Percentiles rank a stretch among this genome's conserved stretches.
phyloP scores from a whole-genome alignment of 2,329 filamentous ascomycete species.

The Drechslerella dactyloides region DNA sequence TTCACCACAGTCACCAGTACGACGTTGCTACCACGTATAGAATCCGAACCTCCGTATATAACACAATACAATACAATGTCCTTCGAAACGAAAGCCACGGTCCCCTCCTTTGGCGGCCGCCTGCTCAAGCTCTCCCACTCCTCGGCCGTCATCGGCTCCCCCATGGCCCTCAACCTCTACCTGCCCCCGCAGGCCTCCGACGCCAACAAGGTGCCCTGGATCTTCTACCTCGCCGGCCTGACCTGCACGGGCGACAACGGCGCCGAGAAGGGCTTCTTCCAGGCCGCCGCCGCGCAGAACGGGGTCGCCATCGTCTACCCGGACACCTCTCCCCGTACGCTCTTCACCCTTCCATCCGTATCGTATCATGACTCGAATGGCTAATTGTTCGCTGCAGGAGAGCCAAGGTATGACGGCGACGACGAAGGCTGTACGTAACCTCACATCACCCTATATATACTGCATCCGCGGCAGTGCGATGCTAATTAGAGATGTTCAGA shows the following conservation, averaged over 20 bases:
- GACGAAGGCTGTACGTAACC: slow-evolving; percentile 70
- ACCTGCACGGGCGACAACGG: slow-evolving; percentile 93
- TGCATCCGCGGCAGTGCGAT: background rate
- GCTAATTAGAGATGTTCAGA: slow-evolving; percentile 9
- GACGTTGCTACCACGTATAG: background rate
- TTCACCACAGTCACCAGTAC: background rate
- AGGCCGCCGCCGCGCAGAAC: slow-evolving; percentile 76
- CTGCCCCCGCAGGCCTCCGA: slow-evolving; percentile 64
- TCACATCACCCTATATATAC: background rate
- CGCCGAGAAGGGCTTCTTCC: slow-evolving; percentile 86
- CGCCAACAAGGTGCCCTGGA: slow-evolving; percentile 74
- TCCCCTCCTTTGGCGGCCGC: slow-evolving; percentile 90
- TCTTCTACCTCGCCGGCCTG: slow-evolving; percentile 91
- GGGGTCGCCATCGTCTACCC: slow-evolving; percentile 94
- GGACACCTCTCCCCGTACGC: slow-evolving; percentile 84
- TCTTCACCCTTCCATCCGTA: slow-evolving; percentile 4
- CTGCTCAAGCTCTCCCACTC: slow-evolving; percentile 91
- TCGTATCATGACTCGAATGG: too few species aligned
- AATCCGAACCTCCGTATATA: too few species aligned
- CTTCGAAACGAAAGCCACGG: slow-evolving; percentile 87
- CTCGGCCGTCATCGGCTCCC: slow-evolving; percentile 77
- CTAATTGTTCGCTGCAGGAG: slow-evolving; percentile 62
- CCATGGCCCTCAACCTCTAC: slow-evolving; percentile 93
- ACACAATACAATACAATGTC: slow-evolving; percentile 14
- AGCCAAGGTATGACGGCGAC: slow-evolving; percentile 79